These are phyloP conservation scores for Haplosporangium gracile DNA, from an alignment of 192 early-diverging fungal species.

Conservation along the genomic window DNA sequence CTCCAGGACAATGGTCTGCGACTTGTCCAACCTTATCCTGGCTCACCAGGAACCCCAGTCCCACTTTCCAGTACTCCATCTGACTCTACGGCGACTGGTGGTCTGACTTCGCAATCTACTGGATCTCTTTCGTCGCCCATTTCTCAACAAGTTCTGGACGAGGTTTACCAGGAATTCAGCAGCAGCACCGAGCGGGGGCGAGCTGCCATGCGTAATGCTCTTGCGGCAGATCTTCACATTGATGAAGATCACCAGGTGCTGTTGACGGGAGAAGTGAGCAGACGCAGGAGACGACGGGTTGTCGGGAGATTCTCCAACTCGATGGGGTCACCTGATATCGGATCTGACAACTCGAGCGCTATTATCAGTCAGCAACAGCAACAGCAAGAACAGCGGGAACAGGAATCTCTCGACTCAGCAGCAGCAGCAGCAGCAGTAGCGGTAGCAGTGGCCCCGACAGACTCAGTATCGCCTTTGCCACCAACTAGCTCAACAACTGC, in stretches of 20 bases:
- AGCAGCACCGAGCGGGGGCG: constrained; percentile 24
- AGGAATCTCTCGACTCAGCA: neutral
- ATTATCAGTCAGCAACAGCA: constrained; percentile 32
- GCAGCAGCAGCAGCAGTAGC: neutral
- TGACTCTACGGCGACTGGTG: neutral
- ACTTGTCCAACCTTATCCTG: constrained; percentile 25
- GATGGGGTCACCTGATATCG: constrained; percentile 16
- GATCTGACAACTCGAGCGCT: constrained; percentile 26
- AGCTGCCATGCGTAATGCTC: constrained; percentile 43
- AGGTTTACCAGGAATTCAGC: constrained; percentile 42
- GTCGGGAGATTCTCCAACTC: constrained; percentile 20
- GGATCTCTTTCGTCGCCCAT: neutral
- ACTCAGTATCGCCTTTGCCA: neutral
- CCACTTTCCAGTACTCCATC: neutral
- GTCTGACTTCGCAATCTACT: neutral
- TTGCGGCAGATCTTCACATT: constrained; percentile 25
- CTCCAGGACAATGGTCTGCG: constrained; percentile 31
- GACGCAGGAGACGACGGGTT: constrained; percentile 35
- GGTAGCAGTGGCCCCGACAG: neutral
- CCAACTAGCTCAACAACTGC: neutral
- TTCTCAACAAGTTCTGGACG: neutral
- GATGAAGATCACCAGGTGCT: constrained; percentile 43
- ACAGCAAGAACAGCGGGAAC: constrained; percentile 6
- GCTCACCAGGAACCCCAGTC: constrained; percentile 8
- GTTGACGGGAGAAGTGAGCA: constrained; percentile 43